Conservation (phyloP, 139 green algal species). For the Chlorella sorokiniana region DNA sequence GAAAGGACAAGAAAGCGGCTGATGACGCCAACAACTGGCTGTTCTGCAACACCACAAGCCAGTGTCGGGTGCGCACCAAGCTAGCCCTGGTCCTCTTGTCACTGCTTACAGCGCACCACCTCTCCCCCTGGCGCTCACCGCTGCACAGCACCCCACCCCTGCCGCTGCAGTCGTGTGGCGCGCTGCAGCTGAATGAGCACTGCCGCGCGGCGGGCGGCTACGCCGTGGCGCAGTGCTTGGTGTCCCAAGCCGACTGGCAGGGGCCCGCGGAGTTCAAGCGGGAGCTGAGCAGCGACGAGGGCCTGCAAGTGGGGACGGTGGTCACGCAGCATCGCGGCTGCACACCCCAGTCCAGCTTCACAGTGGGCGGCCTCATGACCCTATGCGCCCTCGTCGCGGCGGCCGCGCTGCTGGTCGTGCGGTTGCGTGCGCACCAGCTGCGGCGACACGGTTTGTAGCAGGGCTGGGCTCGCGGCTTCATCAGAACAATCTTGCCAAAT, state of each 20-base stretch:
- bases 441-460: conserved; percentile 3
- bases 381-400: background rate
- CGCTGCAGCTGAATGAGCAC: conserved; percentile 23
- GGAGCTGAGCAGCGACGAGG: background rate
- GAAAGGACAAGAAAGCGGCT: background rate
- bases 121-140: background rate
- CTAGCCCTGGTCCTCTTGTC: too few relatives aligned
- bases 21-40: background rate
- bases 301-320: background rate
- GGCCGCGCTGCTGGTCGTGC: conserved; percentile 1
- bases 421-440: background rate
- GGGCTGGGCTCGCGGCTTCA: background rate
- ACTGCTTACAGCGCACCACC: too few relatives aligned
- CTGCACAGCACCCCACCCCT: background rate
- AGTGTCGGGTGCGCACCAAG: too few relatives aligned
- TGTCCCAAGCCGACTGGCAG: background rate
- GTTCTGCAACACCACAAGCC: background rate
- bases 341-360: background rate
- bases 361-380: background rate
- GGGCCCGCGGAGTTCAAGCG: background rate
- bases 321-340: conserved; percentile 8
- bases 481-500: too few relatives aligned
- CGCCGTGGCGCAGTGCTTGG: background rate
- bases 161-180: conserved; percentile 10
- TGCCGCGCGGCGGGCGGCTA: conserved; percentile 14